These are phyloP conservation scores for Castanospermum australe DNA, from an alignment of 306 rosid species.

Conservation along the genomic window DNA sequence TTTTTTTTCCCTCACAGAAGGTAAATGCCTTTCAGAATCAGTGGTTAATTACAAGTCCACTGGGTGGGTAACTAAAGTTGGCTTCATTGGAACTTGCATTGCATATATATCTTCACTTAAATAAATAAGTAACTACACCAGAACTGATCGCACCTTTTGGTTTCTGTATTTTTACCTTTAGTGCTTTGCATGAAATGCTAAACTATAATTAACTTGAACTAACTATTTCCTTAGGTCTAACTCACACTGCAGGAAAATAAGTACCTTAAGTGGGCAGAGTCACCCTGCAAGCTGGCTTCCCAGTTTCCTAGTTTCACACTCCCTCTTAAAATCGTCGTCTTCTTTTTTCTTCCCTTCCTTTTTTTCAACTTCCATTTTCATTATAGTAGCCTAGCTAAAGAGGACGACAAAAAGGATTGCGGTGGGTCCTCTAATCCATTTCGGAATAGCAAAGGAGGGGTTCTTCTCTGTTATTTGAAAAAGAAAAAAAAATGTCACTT, in stretches of 20 bases:
- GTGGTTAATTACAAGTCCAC: too few species aligned
- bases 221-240: not conserved
- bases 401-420: not conserved
- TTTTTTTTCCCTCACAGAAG: not conserved
- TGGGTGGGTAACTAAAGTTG: too few species aligned
- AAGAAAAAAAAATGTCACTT: not conserved
- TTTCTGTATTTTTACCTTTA: not conserved
- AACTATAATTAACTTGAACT: not conserved
- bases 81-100: too few species aligned
- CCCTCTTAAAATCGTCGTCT: not conserved
- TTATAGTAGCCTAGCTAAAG: not conserved
- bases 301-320: conserved; percentile 3
- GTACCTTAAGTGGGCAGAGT: not conserved
- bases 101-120: too few species aligned
- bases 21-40: too few species aligned
- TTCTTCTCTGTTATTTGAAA: not conserved
- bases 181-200: conserved; percentile 11
- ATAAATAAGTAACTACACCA: too few species aligned
- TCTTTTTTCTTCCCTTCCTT: not conserved
- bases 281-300: not conserved
- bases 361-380: not conserved
- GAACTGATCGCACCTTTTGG: too few species aligned
- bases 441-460: conserved; percentile 8
- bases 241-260: not conserved
- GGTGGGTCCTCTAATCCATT: conserved; percentile 22